Evolutionary conservation across 352 stramenopile genomes (phyloP), one percentile per base, ranked within the genome.

Genomic region (Globisporangium yorkense): DNA sequence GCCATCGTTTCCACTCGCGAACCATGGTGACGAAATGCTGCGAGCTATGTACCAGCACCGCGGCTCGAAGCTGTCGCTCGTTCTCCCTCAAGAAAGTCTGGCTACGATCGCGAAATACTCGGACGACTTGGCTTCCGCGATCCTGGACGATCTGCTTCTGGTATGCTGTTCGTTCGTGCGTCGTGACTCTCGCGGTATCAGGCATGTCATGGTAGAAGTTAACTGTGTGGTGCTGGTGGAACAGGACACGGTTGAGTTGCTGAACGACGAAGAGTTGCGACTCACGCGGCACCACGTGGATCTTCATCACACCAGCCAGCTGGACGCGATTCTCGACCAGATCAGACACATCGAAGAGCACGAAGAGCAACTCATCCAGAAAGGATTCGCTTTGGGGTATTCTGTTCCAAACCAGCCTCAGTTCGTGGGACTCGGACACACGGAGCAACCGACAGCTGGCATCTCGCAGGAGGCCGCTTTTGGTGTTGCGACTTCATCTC

Each of bases 121-220:
- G 5, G 77, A 86, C 10, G 50, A 73, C 51, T 67, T 89, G 2
- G 74, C 77, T 5, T 68, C 71, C 13, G 66, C 75, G 5, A 77
- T 89, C 50, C 60, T 89, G 51, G 77, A 89, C 46, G 80, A 89
- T 24, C 57, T 89, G 0, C 62, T 89, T 15, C 61, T 87, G 51
- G 80, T 89, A 64, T 54, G 67, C 55, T 51, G 1, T 48, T 48
- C 43, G 2, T 48, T 21, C 9, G 20, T 31, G 20, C 8, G 8
- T 5, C 7, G 5, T 24, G 7, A 13, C 0, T 15, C 15, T 10
- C 6, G 3, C 18, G n/a, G 12, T 2, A 18, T 21, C 6, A 9
- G 6, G n/a, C n/a, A 15, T 7, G 5, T 27, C 3, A 8, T 48
- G 20, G 21, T 9, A 12, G 5, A 18, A 37, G 24, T 9, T 40